Percentiles rank a stretch among this genome's conserved stretches.
phyloP scores from a whole-genome alignment of 2,329 filamentous ascomycete genomes.

The Cladosporium oxysporum region DNA sequence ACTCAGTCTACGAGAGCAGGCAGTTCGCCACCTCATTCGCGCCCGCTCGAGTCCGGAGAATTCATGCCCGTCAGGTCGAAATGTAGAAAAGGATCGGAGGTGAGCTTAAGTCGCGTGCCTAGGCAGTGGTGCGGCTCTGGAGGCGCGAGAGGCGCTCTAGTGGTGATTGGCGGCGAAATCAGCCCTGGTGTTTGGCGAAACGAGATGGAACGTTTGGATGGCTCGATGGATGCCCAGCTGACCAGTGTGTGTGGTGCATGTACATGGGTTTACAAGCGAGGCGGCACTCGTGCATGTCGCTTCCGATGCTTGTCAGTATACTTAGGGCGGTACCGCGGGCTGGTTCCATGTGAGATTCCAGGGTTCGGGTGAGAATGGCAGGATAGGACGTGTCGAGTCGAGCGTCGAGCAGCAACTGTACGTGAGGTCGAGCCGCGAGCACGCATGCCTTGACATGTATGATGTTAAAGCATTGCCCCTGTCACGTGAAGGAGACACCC shows the following conservation, averaged over 20 bases:
- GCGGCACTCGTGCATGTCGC: constrained; percentile 18
- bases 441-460: neutral
- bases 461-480: neutral
- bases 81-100: neutral
- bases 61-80: neutral
- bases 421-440: neutral
- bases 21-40: constrained; percentile 1
- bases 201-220: neutral
- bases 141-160: constrained; percentile 2
- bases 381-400: neutral
- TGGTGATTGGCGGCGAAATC: constrained; percentile 11
- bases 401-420: neutral
- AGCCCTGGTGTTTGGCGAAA: constrained; percentile 7
- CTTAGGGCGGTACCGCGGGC: neutral
- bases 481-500: neutral
- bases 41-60: constrained; percentile 11
- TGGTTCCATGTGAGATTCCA: neutral
- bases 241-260: neutral
- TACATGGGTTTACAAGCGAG: constrained; percentile 13
- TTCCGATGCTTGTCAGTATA: constrained; percentile 9
- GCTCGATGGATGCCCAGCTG: neutral
- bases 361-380: neutral
- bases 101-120: constrained; percentile 11
- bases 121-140: constrained; percentile 12
- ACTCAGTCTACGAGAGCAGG: neutral